Conservation (phyloP, 148 eudicot species). For the Vaccinium corymbosum region DNA sequence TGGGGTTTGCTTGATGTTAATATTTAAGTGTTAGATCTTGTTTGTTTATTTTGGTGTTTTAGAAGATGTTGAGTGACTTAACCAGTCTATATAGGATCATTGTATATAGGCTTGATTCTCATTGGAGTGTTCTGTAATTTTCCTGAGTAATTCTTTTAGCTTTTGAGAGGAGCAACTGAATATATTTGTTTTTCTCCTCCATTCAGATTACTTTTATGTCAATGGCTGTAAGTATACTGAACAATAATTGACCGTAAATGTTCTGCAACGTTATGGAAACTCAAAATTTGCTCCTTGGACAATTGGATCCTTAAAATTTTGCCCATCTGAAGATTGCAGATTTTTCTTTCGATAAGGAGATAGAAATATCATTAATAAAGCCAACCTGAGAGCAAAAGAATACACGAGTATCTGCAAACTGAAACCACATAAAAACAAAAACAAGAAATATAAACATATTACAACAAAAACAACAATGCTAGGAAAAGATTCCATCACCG, state of each 20-base stretch:
- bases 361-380: too few species aligned
- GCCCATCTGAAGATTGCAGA: not conserved
- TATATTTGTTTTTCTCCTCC: not conserved
- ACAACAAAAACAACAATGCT: too few species aligned
- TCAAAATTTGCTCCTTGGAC: not conserved
- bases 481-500: too few species aligned
- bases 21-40: not conserved
- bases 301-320: not conserved
- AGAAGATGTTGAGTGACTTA: not conserved
- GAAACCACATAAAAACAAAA: too few species aligned
- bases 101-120: not conserved
- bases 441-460: too few species aligned
- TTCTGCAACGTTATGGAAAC: not conserved
- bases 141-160: not conserved
- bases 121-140: not conserved
- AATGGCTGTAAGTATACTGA: not conserved
- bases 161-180: constrained; percentile 4
- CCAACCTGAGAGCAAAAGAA: too few species aligned
- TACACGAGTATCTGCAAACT: too few species aligned
- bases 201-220: not conserved
- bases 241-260: not conserved
- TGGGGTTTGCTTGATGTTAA: constrained; percentile 4
- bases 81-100: not conserved
- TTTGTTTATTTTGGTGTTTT: not conserved
- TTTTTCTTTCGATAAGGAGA: too few species aligned